Percentiles rank a stretch among this genome's conserved stretches.
phyloP scores from a whole-genome alignment of 2,329 filamentous ascomycete species.

The Alternaria triticina region DNA sequence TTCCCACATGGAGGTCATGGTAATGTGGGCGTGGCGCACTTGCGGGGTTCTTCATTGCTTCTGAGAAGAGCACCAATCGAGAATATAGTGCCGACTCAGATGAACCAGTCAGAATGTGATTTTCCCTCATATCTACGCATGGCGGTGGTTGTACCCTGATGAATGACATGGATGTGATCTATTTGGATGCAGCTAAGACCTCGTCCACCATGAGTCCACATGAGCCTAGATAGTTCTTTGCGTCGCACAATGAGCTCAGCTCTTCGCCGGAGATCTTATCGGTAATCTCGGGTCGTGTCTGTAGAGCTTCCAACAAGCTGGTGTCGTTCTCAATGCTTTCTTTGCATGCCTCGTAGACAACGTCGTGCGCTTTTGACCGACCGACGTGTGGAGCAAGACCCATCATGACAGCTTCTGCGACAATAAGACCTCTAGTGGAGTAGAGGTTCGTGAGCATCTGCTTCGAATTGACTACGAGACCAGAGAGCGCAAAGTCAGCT shows the following conservation, averaged over 20 bases:
- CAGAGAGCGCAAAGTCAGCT: slow-evolving; percentile 60
- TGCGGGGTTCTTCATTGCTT: slow-evolving; percentile 12
- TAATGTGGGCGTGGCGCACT: slow-evolving; percentile 14
- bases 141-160: neutral
- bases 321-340: slow-evolving; percentile 55
- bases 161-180: slow-evolving; percentile 1
- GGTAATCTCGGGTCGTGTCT: slow-evolving; percentile 50
- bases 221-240: slow-evolving; percentile 54
- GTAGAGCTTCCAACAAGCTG: slow-evolving; percentile 54
- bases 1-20: slow-evolving; percentile 8
- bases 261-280: slow-evolving; percentile 53
- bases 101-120: neutral
- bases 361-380: slow-evolving; percentile 61
- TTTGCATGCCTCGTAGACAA: slow-evolving; percentile 63
- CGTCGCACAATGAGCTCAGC: slow-evolving; percentile 63
- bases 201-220: slow-evolving; percentile 46
- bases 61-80: neutral
- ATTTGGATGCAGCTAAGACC: slow-evolving; percentile 40
- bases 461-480: slow-evolving; percentile 58
- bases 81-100: slow-evolving; percentile 11
- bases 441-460: slow-evolving; percentile 60
- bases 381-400: slow-evolving; percentile 60
- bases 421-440: slow-evolving; percentile 61
- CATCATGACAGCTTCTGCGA: slow-evolving; percentile 68
- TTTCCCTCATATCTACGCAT: neutral